Conservation (phyloP, 1,139 yeast species). For the Tardiomyces digboiensis region DNA sequence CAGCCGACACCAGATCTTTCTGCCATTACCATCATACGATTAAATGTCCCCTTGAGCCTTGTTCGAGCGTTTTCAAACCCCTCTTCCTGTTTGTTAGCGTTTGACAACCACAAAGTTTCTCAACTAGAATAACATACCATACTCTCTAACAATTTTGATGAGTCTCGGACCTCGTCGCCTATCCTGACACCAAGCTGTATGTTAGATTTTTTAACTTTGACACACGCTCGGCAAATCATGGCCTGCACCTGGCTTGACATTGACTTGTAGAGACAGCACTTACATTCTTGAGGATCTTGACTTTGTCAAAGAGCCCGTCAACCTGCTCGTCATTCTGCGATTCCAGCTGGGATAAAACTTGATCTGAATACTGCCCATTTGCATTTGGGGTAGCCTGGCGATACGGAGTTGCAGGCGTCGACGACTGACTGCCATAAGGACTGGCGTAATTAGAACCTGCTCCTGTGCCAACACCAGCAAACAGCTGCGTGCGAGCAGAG, state of each 20-base stretch:
- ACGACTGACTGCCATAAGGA: conserved; percentile 2
- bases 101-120: no score
- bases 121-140: neutral
- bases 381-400: conserved; percentile 32
- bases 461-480: conserved; percentile 21
- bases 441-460: neutral
- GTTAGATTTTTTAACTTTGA: neutral
- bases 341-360: conserved; percentile 61
- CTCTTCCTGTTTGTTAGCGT: conserved; percentile 34
- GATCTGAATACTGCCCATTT: conserved; percentile 34
- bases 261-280: neutral
- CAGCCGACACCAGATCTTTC: conserved; percentile 73
- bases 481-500: conserved; percentile 24
- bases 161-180: conserved; percentile 79
- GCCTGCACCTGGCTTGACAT: no score
- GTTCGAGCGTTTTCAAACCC: conserved; percentile 38
- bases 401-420: conserved; percentile 1
- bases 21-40: conserved; percentile 73
- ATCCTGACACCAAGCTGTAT: conserved; percentile 40
- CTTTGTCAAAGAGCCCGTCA: conserved; percentile 59
- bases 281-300: conserved; percentile 52
- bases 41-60: conserved; percentile 54
- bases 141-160: conserved; percentile 42
- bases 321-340: conserved; percentile 77
- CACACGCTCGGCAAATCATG: no score